A percentile compares a stretch with the other conserved stretches of the same genome.
phyloP scores from a whole-genome alignment of 441 rosid genomes.

The Kokia cookei region DNA sequence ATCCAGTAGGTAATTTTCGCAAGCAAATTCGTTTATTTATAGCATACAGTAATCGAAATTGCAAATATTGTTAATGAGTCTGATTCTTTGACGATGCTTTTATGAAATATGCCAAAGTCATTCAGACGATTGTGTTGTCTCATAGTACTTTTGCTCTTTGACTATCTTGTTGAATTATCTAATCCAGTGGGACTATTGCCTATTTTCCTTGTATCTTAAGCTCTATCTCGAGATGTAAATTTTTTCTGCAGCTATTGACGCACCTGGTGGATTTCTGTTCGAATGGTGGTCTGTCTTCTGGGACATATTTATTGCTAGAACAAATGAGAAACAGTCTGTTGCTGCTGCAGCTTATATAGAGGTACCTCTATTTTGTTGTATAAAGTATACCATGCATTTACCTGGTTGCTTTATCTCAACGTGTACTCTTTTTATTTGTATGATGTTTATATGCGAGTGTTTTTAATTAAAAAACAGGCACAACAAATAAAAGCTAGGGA shows the following conservation, averaged over 20 bases:
- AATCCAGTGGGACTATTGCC: neutral
- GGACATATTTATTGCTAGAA: conserved; percentile 76
- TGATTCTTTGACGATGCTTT: neutral
- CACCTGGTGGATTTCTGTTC: conserved; percentile 73
- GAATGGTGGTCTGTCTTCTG: conserved; percentile 87
- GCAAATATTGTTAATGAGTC: neutral
- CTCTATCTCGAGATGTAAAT: neutral
- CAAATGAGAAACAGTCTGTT: conserved; percentile 65
- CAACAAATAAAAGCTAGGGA: conserved; percentile 58
- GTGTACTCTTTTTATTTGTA: neutral
- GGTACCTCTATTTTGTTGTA: conserved; percentile 26
- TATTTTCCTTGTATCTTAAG: neutral
- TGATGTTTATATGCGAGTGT: neutral
- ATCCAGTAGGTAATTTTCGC: conserved; percentile 62
- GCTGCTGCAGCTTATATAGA: conserved; percentile 66
- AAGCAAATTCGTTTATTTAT: neutral
- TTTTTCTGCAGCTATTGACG: conserved; percentile 56
- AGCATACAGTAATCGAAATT: neutral
- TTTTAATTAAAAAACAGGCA: conserved; percentile 21
- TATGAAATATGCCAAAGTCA: neutral
- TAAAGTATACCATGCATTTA: neutral
- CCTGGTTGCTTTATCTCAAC: neutral
- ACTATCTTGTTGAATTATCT: neutral
- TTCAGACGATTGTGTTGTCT: neutral
- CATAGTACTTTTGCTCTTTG: neutral